Evolutionary conservation across 371 early-diverging fungal species (phyloP), one percentile per base, ranked within the genome.

Genomic region (Apophysomyces elegans): DNA sequence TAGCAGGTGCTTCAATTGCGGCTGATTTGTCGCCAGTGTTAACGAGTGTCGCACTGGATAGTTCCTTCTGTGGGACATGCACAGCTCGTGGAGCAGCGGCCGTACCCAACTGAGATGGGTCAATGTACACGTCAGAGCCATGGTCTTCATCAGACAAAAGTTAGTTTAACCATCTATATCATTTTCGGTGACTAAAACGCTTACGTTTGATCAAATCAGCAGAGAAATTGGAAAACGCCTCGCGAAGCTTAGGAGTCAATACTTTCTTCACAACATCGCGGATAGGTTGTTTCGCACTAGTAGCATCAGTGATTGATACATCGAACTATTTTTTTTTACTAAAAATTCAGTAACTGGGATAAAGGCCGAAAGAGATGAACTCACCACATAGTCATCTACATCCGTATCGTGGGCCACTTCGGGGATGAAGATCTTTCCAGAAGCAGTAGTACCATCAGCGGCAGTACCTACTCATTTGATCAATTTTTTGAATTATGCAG

Each of bases 321-420:
- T 94, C 91, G 70, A 93, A 93, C 91, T 93, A 70, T 16, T 32
- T 37, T 46, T 46, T 13, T 9, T 21, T 26, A 7, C 18, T 18
- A 7, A 37, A 41, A 39, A 38, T 26, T 26, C 32, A 26, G 32
- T 60, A 38, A 5, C 12, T 56, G 14, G 41, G 16, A 12, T 8
- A 11, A 54, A 54, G 35, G 14, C 50, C 14, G 13, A 14, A 9
- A 45, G 45, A 12, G n/a, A 47, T 60, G 38, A 56, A 70, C 86
- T 56, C 79, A 91, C 91, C 74, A 91, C 93, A 74, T 91, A 86
- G 62, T 95, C 94, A 57, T 92, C 90, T 5, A 67, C 37, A 9
- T 92, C 90, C 8, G 94, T 92, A 72, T 95, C 97, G 69, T 96
- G 95, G 61, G 94, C 93, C 46, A 94, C 90, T 75, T 98, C 98